These are phyloP conservation scores for Aureoboletus auriporus DNA, from an alignment of 768 basidiomycete genomes.

Conservation along the genomic window DNA sequence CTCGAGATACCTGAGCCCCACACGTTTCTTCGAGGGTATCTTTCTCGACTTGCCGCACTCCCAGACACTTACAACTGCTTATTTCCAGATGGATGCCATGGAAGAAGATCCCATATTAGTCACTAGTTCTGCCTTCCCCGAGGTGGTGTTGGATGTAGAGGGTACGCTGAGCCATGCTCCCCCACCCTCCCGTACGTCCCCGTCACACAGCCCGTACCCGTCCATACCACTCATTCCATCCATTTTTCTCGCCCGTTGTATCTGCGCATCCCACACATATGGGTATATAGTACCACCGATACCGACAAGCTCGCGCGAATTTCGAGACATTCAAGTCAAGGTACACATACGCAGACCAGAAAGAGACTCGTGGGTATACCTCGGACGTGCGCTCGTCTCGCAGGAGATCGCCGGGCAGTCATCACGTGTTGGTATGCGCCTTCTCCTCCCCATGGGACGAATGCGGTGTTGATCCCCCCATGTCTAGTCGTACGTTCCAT, in stretches of 20 bases:
- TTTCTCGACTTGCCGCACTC: neutral
- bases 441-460: neutral
- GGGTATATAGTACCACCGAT: conserved; percentile 19
- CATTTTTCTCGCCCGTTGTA: neutral
- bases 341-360: conserved; percentile 80
- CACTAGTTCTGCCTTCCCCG: conserved; percentile 19
- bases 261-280: neutral
- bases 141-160: conserved; percentile 16
- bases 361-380: conserved; percentile 75
- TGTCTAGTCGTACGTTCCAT: conserved; percentile 39
- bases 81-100: conserved; percentile 31
- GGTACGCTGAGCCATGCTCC: conserved; percentile 11
- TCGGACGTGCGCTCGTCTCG: conserved; percentile 72
- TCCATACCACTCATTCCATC: conserved; percentile 9
- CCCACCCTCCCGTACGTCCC: conserved; percentile 19
- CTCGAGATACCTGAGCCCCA: conserved; percentile 19
- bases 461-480: conserved; percentile 7
- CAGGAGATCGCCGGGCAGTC: conserved; percentile 74
- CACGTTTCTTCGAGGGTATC: conserved; percentile 6
- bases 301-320: conserved; percentile 43
- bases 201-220: neutral
- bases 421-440: conserved; percentile 70
- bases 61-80: neutral
- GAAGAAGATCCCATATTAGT: conserved; percentile 30
- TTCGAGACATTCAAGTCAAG: conserved; percentile 79